Evolutionary conservation across 2,329 filamentous ascomycete genomes (phyloP).

Genomic region (Pestalotiopsis sp.): DNA sequence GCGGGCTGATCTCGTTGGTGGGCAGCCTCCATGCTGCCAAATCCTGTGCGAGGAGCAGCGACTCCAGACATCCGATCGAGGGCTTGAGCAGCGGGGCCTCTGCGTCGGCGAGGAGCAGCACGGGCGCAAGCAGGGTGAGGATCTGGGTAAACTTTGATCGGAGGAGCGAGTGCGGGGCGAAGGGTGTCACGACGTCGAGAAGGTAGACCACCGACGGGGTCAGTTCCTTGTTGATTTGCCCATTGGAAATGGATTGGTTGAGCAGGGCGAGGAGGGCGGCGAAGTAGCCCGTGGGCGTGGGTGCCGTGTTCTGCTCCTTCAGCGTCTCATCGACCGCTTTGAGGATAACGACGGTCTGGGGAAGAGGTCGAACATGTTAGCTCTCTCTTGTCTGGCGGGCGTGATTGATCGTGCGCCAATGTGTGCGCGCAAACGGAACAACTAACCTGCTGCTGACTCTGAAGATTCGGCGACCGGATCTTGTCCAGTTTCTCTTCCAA

Average conservation of each 20-base stretch:
- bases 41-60: conserved; percentile 88
- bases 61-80: conserved; percentile 90
- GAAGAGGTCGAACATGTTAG: conserved; percentile 8
- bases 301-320: conserved; percentile 79
- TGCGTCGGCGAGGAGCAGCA: conserved; percentile 75
- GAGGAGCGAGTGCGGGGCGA: conserved; percentile 81
- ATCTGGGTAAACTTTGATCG: conserved; percentile 96
- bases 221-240: conserved; percentile 76
- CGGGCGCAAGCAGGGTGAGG: conserved; percentile 80
- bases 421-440: not conserved
- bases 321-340: conserved; percentile 91
- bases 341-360: conserved; percentile 79
- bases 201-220: conserved; percentile 90
- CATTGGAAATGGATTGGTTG: conserved; percentile 69
- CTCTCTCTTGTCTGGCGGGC: not conserved
- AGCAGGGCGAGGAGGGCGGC: conserved; percentile 90
- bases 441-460: conserved; percentile 88
- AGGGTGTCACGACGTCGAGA: conserved; percentile 86
- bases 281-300: conserved; percentile 89
- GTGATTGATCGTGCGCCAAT: conserved; percentile 6
- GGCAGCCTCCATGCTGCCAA: conserved; percentile 83
- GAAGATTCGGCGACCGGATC: conserved; percentile 93
- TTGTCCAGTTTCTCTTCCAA: conserved; percentile 92
- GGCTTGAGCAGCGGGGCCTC: conserved; percentile 85
- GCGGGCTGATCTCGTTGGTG: conserved; percentile 78